phyloP scores from a whole-genome alignment of 202 grass and related monocot genomes.

The Schoenoplectus tabernaemontani region DNA sequence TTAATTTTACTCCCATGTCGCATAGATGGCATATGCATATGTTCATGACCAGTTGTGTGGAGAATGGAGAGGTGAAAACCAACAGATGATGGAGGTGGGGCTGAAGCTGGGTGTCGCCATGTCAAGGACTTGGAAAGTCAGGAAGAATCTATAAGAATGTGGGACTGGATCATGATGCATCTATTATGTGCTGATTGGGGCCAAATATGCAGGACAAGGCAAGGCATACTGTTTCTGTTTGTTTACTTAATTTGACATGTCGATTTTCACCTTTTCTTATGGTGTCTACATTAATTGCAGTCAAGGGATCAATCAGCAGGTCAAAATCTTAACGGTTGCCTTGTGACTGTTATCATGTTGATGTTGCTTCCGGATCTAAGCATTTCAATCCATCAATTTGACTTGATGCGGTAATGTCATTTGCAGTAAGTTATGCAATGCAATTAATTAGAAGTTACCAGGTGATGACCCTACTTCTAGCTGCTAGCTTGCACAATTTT shows the following conservation, averaged over 20 bases:
- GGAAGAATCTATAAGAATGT: constrained; percentile 10
- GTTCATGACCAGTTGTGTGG: not conserved
- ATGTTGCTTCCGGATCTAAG: not conserved
- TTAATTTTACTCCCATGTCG: not conserved
- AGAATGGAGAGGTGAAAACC: not conserved
- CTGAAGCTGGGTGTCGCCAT: constrained; percentile 6
- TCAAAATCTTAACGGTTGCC: constrained; percentile 6
- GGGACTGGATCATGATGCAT: constrained; percentile 8
- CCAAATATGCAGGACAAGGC: constrained; percentile 23
- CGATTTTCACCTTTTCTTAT: constrained; percentile 3
- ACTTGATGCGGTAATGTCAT: not conserved
- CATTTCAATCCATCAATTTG: not conserved
- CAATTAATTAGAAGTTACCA: not conserved
- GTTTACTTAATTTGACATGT: constrained; percentile 6
- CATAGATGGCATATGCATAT: not conserved
- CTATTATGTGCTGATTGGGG: constrained; percentile 22
- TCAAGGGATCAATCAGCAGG: not conserved
- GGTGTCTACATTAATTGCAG: not conserved
- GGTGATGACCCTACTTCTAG: not conserved
- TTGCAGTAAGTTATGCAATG: not conserved
- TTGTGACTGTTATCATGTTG: constrained; percentile 3
- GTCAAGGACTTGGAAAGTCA: not conserved
- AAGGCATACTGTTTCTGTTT: constrained; percentile 18
- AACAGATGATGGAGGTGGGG: constrained; percentile 2
- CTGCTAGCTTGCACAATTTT: not conserved